phyloP scores from a whole-genome alignment of 164 flowering plant species.

The Dillenia turbinata region DNA sequence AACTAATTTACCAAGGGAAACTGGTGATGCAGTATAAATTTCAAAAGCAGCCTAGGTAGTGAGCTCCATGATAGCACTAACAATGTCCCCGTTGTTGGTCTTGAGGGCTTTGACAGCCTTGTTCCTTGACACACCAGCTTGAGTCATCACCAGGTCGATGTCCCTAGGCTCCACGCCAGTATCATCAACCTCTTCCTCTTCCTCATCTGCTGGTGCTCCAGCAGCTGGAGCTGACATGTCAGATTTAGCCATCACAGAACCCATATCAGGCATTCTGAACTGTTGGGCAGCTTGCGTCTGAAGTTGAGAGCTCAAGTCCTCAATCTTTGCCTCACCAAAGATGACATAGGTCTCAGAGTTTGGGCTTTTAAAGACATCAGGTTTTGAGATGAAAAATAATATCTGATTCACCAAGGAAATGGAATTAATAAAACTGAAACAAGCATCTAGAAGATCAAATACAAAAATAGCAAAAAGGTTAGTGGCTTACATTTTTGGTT shows the following conservation, averaged over 20 bases:
- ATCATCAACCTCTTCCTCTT: conserved; percentile 38
- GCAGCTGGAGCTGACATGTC: conserved; percentile 23
- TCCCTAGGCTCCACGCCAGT: conserved; percentile 36
- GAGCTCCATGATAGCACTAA: conserved; percentile 36
- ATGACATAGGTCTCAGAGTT: conserved; percentile 30
- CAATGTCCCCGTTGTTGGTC: conserved; percentile 33
- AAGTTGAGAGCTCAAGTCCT: conserved; percentile 37
- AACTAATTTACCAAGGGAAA: no score
- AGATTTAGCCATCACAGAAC: conserved; percentile 24
- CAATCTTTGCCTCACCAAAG: conserved; percentile 39
- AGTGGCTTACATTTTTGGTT: conserved; percentile 27
- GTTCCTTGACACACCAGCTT: conserved; percentile 34
- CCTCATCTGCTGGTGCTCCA: conserved; percentile 5
- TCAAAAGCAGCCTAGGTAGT: conserved; percentile 13
- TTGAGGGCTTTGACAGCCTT: conserved; percentile 39
- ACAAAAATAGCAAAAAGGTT: neutral
- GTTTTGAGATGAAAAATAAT: conserved; percentile 37
- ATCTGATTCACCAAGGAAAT: conserved; percentile 14
- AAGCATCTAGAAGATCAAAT: neutral
- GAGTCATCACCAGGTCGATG: conserved; percentile 37
- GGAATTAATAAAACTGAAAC: no score
- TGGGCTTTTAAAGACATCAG: conserved; percentile 37
- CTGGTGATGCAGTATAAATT: neutral
- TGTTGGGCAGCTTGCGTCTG: conserved; percentile 41
- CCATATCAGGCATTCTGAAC: conserved; percentile 36